Conservation (phyloP, 2,329 filamentous ascomycete species). For the Penicillium brasilianum region DNA sequence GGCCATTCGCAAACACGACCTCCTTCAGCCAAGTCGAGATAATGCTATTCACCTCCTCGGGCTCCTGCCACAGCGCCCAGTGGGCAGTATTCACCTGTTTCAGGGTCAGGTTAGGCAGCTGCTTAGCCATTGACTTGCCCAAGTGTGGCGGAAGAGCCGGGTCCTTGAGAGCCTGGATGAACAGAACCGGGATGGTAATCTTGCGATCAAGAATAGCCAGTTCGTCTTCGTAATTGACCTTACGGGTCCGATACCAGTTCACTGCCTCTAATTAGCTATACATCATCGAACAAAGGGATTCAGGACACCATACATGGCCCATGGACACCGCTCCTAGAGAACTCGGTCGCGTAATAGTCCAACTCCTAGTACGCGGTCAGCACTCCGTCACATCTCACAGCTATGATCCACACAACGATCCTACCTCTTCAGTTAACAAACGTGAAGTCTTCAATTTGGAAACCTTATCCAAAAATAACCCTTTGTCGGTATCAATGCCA, state of each 20-base stretch:
- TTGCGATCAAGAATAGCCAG: conserved; percentile 42
- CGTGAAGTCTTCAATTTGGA: conserved; percentile 60
- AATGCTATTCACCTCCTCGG: conserved; percentile 70
- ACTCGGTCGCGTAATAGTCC: conserved; percentile 77
- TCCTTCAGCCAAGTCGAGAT: conserved; percentile 70
- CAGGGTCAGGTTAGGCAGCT: conserved; percentile 68
- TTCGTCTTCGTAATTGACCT: conserved; percentile 80
- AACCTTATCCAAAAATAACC: conserved; percentile 68
- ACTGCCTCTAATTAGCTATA: conserved; percentile 47
- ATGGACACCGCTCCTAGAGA: conserved; percentile 71
- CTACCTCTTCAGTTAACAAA: conserved; percentile 66
- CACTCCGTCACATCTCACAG: neutral
- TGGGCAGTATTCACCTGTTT: conserved; percentile 73
- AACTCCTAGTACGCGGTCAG: conserved; percentile 57
- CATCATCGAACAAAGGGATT: neutral
- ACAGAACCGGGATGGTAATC: conserved; percentile 70
- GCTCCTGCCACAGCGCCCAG: conserved; percentile 80
- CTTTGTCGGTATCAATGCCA: conserved; percentile 64
- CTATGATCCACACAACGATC: conserved; percentile 20
- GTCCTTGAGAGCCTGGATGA: conserved; percentile 75
- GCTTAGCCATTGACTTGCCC: conserved; percentile 71
- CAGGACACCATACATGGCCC: conserved; percentile 64
- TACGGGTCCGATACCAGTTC: conserved; percentile 83
- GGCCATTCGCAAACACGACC: conserved; percentile 55
- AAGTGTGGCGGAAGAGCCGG: conserved; percentile 73